These are phyloP conservation scores for Globisporangium irregulare DNA, from an alignment of 352 stramenopile genomes.

Conservation along the genomic window DNA sequence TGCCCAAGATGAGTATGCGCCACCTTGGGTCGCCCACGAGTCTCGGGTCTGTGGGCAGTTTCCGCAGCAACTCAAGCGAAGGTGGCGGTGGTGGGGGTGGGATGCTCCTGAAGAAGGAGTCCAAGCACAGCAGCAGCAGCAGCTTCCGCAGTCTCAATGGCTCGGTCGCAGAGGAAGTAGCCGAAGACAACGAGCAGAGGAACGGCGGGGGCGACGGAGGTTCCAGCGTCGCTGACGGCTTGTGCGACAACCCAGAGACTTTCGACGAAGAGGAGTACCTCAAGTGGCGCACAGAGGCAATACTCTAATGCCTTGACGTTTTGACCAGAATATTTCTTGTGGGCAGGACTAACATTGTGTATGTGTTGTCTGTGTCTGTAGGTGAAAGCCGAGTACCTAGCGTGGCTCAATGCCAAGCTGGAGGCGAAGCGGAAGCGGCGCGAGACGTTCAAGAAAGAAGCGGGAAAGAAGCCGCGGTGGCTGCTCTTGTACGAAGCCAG, in stretches of 20 bases:
- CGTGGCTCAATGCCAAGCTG: constrained; percentile 64
- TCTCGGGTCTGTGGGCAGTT: constrained; percentile 13
- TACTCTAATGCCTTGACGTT: neutral
- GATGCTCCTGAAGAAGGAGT: constrained; percentile 21
- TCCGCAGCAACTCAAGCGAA: constrained; percentile 2
- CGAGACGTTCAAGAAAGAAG: constrained; percentile 42
- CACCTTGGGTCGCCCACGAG: constrained; percentile 20
- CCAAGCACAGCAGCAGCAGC: constrained; percentile 23
- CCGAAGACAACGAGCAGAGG: constrained; percentile 16
- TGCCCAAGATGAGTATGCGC: constrained; percentile 26
- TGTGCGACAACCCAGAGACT: constrained; percentile 18
- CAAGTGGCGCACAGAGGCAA: constrained; percentile 52
- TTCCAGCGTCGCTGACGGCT: constrained; percentile 21
- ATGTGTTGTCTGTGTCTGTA: constrained; percentile 7
- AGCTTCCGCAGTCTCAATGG: constrained; percentile 21
- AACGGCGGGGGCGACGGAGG: neutral
- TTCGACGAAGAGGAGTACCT: constrained; percentile 67
- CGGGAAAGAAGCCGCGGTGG: constrained; percentile 64
- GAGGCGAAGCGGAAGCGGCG: constrained; percentile 46
- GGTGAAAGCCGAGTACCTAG: constrained; percentile 73
- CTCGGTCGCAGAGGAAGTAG: constrained; percentile 13
- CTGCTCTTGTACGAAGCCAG: constrained; percentile 67
- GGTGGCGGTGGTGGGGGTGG: neutral
- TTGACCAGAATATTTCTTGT: neutral
- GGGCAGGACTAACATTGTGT: neutral